Percentiles rank a stretch among this genome's conserved stretches.
These are phyloP conservation scores for Dimocarpus longan DNA, from an alignment of 345 rosid genomes.

Conservation along the genomic window DNA sequence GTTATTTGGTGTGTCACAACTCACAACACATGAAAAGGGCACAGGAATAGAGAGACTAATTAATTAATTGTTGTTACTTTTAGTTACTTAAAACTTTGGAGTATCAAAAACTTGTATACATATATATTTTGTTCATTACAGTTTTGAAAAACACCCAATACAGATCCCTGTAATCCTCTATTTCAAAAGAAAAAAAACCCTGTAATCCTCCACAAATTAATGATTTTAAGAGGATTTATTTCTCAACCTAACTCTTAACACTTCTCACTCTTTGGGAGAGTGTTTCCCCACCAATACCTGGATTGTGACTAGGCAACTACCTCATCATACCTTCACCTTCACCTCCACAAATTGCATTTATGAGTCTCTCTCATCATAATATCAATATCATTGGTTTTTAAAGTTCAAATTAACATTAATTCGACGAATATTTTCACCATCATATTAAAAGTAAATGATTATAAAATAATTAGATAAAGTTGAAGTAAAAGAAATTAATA, in stretches of 20 bases:
- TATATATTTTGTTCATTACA: not conserved
- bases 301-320: conserved; percentile 17
- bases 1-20: not conserved
- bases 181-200: too few species aligned
- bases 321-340: not conserved
- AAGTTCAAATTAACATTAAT: not conserved
- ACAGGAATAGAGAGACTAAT: not conserved
- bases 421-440: too few species aligned
- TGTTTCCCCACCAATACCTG: not conserved
- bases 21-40: not conserved
- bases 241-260: not conserved
- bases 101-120: not conserved
- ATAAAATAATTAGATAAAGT: too few species aligned
- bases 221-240: not conserved
- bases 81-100: not conserved
- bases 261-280: not conserved
- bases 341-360: not conserved
- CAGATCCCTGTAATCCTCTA: not conserved
- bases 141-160: not conserved
- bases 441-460: too few species aligned
- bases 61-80: too few species aligned
- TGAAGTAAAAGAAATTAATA: too few species aligned
- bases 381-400: not conserved
- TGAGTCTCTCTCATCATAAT: not conserved
- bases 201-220: not conserved